Evolutionary conservation across 306 rosid genomes (phyloP).

Genomic region (Glycine soja): DNA sequence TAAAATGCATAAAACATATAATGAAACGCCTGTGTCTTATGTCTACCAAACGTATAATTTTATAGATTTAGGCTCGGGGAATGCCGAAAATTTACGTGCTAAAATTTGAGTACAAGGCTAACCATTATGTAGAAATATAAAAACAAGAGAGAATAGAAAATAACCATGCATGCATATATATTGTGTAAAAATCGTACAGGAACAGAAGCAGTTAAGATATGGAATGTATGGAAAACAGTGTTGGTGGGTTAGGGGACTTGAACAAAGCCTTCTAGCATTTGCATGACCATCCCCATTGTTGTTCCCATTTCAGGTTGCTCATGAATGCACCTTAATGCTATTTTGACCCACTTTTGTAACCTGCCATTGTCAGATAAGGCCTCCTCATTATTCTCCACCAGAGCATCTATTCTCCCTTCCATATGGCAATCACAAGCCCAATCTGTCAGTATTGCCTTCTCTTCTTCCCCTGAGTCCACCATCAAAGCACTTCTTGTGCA

Average conservation of each 20-base stretch:
- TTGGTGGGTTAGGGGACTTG: conserved; percentile 54
- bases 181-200: neutral
- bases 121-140: neutral
- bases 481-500: conserved; percentile 50
- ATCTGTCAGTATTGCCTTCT: conserved; percentile 45
- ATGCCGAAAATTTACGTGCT: neutral
- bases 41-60: neutral
- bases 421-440: conserved; percentile 58
- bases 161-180: neutral
- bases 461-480: conserved; percentile 44
- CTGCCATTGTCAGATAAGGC: conserved; percentile 47
- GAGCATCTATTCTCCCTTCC: conserved; percentile 41
- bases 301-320: conserved; percentile 54
- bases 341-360: conserved; percentile 47
- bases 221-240: neutral
- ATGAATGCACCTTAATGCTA: conserved; percentile 60
- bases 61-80: no score
- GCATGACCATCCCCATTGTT: conserved; percentile 51
- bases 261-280: conserved; percentile 54
- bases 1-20: neutral
- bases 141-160: neutral
- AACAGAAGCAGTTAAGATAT: neutral
- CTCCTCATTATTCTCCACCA: conserved; percentile 51
- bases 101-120: neutral
- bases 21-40: neutral